phyloP scores from a whole-genome alignment of 768 basidiomycete genomes.

The Lepiota subincarnata region DNA sequence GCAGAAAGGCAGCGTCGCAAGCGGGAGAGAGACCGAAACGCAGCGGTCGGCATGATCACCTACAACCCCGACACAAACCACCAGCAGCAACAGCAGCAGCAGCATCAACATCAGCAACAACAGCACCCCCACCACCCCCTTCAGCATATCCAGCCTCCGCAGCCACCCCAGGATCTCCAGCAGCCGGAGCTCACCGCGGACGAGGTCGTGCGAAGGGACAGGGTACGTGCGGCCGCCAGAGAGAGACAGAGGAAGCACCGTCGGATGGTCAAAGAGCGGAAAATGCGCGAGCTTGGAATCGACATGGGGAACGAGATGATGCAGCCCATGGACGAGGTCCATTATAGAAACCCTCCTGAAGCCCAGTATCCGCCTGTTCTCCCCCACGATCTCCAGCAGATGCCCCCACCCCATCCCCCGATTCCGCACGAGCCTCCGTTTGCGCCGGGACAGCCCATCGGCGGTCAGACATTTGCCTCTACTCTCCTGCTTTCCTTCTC shows the following conservation, averaged over 20 bases:
- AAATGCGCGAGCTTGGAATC: slow-evolving; percentile 77
- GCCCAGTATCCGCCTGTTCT: slow-evolving; percentile 42
- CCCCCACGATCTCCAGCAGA: slow-evolving; percentile 36
- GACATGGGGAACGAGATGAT: slow-evolving; percentile 77
- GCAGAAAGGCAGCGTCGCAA: slow-evolving; percentile 83
- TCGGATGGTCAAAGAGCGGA: slow-evolving; percentile 69
- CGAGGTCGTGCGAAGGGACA: slow-evolving; percentile 62
- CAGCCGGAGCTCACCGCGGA: slow-evolving; percentile 48
- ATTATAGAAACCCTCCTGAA: slow-evolving; percentile 53
- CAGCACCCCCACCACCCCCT: slow-evolving; percentile 10
- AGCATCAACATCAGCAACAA: slow-evolving; percentile 21
- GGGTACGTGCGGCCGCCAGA: slow-evolving; percentile 70
- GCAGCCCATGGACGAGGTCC: slow-evolving; percentile 60
- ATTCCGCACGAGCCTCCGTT: slow-evolving; percentile 55
- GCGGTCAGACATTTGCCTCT: slow-evolving; percentile 78
- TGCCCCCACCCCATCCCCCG: slow-evolving; percentile 31
- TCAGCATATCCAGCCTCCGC: slow-evolving; percentile 12
- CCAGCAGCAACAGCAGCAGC: slow-evolving; percentile 28
- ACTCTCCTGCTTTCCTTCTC: slow-evolving; percentile 74
- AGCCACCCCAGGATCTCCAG: slow-evolving; percentile 11
- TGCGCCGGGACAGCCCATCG: slow-evolving; percentile 50
- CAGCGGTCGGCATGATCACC: slow-evolving; percentile 38
- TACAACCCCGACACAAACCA: slow-evolving; percentile 16
- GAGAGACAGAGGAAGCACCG: slow-evolving; percentile 85
- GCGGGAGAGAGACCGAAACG: slow-evolving; percentile 61